These are phyloP conservation scores for Cylindricascospora bacillispora DNA, from an alignment of 1,139 yeast genomes.

Conservation along the genomic window DNA sequence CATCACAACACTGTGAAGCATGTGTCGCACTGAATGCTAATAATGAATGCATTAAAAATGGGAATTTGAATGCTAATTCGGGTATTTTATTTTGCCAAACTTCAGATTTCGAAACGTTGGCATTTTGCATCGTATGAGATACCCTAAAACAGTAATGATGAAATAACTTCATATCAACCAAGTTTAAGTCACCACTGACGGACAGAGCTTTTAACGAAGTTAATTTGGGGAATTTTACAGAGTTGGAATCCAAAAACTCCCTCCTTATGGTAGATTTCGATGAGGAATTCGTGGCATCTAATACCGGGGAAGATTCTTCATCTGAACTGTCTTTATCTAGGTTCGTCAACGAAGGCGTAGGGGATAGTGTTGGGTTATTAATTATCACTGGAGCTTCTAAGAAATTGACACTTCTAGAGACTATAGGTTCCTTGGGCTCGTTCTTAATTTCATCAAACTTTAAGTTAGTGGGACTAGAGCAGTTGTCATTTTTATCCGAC, in stretches of 20 bases:
- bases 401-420: not conserved
- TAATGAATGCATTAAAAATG: constrained; percentile 84
- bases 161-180: constrained; percentile 68
- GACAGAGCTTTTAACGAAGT: too few species aligned
- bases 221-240: constrained; percentile 10
- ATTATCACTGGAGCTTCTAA: too few species aligned
- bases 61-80: constrained; percentile 73
- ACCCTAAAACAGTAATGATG: constrained; percentile 80
- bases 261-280: not conserved
- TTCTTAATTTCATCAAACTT: not conserved
- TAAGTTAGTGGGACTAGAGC: not conserved
- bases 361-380: not conserved
- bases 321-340: not conserved
- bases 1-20: constrained; percentile 60
- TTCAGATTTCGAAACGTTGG: constrained; percentile 77
- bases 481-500: not conserved
- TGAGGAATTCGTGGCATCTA: too few species aligned
- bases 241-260: not conserved
- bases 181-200: constrained; percentile 36
- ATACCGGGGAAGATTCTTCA: not conserved
- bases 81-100: constrained; percentile 87
- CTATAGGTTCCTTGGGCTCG: not conserved
- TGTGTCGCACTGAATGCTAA: constrained; percentile 90
- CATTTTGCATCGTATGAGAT: constrained; percentile 76
- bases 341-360: too few species aligned